phyloP scores from a whole-genome alignment of 2,329 filamentous ascomycete genomes.

The Talaromyces sp. region DNA sequence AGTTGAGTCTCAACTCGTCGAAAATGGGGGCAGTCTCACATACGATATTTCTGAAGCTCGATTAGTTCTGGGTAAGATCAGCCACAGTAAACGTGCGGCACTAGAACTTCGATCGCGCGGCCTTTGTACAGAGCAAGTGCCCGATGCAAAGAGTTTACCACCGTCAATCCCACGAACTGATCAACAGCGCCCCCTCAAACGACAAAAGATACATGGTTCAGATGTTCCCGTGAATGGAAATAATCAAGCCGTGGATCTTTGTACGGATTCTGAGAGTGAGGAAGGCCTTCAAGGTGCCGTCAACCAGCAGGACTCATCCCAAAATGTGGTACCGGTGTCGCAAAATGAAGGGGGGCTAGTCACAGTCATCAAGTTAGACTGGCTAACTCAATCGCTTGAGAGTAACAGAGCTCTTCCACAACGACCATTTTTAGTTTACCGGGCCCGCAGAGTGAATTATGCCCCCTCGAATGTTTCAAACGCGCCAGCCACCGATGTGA shows the following conservation, averaged over 20 bases:
- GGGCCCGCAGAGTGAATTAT: conserved; percentile 46
- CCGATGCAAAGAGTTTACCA: not conserved
- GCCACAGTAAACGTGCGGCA: conserved; percentile 68
- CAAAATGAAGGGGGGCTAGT: conserved; percentile 36
- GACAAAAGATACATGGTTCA: conserved; percentile 17
- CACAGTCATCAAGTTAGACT: conserved; percentile 57
- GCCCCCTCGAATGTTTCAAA: conserved; percentile 24
- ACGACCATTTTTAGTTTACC: conserved; percentile 55
- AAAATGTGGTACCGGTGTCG: conserved; percentile 11
- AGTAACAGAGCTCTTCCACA: conserved; percentile 49
- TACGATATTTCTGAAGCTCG: conserved; percentile 72
- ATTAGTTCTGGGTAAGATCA: conserved; percentile 74
- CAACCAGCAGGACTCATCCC: conserved; percentile 11
- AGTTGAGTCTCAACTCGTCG: conserved; percentile 65
- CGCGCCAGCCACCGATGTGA: not conserved
- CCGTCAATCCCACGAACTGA: not conserved
- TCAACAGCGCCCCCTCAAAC: conserved; percentile 30
- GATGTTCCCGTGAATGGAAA: not conserved
- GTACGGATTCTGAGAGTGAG: conserved; percentile 35
- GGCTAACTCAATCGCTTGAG: conserved; percentile 55
- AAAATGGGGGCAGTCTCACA: conserved; percentile 62
- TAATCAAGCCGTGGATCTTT: conserved; percentile 31
- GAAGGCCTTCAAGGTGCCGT: conserved; percentile 20
- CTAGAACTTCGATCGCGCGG: conserved; percentile 75
- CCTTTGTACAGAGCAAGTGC: conserved; percentile 53